Percentiles rank a stretch among this genome's conserved stretches.
Evolutionary conservation across 116 monocot species (phyloP).

Genomic region (Zostera marina): DNA sequence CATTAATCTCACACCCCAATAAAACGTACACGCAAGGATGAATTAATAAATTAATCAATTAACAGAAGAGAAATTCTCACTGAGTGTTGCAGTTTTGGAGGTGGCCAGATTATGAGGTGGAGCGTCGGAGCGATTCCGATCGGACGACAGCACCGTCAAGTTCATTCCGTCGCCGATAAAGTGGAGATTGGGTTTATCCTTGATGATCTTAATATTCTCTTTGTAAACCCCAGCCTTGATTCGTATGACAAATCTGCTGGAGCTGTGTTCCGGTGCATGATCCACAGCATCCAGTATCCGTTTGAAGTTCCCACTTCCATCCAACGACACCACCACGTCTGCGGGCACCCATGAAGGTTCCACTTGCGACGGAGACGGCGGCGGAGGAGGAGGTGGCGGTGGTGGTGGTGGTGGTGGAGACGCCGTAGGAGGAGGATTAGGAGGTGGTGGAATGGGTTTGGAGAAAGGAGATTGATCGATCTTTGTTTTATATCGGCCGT

Average conservation of each 20-base stretch:
- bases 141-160: slow-evolving; percentile 10
- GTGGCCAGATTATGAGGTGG: neutral
- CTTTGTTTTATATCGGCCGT: neutral
- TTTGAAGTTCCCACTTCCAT: slow-evolving; percentile 20
- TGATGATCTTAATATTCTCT: slow-evolving; percentile 9
- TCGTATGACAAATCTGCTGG: slow-evolving; percentile 2
- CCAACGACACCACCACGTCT: slow-evolving; percentile 14
- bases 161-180: slow-evolving; percentile 16
- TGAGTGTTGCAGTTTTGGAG: slow-evolving; percentile 14
- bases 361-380: no score
- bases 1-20: no score
- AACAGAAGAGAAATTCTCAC: slow-evolving; percentile 1
- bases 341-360: neutral
- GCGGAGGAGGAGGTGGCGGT: neutral
- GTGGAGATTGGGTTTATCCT: slow-evolving; percentile 11
- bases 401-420: neutral
- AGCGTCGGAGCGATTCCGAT: neutral
- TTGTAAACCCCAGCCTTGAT: slow-evolving; percentile 15
- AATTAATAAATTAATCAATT: neutral
- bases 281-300: slow-evolving; percentile 11
- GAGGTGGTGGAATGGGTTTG: neutral
- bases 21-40: neutral
- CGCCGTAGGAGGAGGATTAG: neutral
- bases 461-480: no score
- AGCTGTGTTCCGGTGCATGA: slow-evolving; percentile 6